Conservation (phyloP, 2,329 filamentous ascomycete genomes). For the Microascus cirrosus region DNA sequence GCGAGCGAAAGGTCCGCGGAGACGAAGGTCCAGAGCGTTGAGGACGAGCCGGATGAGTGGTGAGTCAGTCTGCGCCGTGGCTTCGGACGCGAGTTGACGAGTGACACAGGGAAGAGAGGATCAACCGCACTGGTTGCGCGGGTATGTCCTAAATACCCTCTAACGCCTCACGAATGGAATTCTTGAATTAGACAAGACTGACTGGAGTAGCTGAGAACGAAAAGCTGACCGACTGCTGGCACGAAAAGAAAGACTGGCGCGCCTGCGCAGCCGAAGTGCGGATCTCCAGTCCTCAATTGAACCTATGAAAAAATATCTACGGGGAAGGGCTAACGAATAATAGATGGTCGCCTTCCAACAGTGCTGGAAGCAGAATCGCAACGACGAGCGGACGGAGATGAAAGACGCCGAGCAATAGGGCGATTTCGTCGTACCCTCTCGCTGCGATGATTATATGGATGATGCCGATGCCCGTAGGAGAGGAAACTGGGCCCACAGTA, state of each 20-base stretch:
- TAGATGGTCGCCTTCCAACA: conserved; percentile 5
- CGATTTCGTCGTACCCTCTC: neutral
- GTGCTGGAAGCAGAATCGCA: conserved; percentile 5
- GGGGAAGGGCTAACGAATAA: neutral
- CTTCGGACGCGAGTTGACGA: neutral
- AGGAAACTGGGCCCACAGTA: neutral
- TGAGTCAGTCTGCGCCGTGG: conserved; percentile 28
- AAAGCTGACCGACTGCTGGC: conserved; percentile 92
- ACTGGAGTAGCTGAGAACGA: conserved; percentile 66
- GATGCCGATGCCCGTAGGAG: neutral
- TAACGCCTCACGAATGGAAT: neutral
- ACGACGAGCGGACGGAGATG: conserved; percentile 4
- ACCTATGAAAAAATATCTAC: neutral
- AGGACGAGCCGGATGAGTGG: conserved; percentile 95
- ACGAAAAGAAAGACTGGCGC: conserved; percentile 92
- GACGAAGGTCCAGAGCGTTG: conserved; percentile 37
- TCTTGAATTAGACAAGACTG: neutral
- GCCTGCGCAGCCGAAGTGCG: conserved; percentile 78
- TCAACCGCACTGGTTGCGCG: conserved; percentile 91
- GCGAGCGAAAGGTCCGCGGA: conserved; percentile 25
- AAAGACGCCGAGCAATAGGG: conserved; percentile 1
- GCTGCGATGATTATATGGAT: neutral
- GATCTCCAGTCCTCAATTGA: neutral
- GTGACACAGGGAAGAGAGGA: conserved; percentile 76
- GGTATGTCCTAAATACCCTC: conserved; percentile 45